phyloP scores from a whole-genome alignment of 2,329 filamentous ascomycete species.

The Dactylellina drechsleri region DNA sequence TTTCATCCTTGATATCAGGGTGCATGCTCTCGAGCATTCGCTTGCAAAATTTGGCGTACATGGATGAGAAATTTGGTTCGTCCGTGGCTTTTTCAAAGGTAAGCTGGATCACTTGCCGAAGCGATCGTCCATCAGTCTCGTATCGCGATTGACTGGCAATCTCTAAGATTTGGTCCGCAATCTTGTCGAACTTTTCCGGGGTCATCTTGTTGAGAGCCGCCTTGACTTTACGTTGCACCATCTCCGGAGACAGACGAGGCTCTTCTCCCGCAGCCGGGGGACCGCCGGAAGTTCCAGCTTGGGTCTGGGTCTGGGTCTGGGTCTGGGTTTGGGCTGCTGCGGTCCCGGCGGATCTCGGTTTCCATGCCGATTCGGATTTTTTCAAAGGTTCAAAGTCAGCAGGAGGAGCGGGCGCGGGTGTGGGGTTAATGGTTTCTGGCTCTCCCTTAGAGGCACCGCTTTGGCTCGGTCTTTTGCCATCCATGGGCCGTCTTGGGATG shows the following conservation, averaged over 20 bases:
- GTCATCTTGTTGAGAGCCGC: constrained; percentile 99
- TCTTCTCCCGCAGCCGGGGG: constrained; percentile 63
- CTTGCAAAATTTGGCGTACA: constrained; percentile 99
- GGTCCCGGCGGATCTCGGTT: constrained; percentile 75
- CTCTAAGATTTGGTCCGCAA: constrained; percentile 88
- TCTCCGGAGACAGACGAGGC: constrained; percentile 79
- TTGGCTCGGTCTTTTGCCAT: constrained; percentile 65
- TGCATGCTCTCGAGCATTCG: constrained; percentile 97
- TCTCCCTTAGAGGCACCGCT: constrained; percentile 64
- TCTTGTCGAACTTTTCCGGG: constrained; percentile 97
- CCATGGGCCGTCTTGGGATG: constrained; percentile 63
- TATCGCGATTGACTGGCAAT: constrained; percentile 97
- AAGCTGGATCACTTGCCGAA: constrained; percentile 97
- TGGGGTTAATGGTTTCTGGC: constrained; percentile 74
- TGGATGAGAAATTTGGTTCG: constrained; percentile 96
- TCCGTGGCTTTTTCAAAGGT: constrained; percentile 99
- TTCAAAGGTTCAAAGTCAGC: constrained; percentile 86
- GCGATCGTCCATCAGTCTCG: constrained; percentile 89
- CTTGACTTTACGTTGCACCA: constrained; percentile 99
- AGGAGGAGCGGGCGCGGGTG: constrained; percentile 88
- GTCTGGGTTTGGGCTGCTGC: constrained; percentile 60
- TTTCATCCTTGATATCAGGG: constrained; percentile 92
- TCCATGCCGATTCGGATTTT: constrained; percentile 82
- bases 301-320: constrained; percentile 61
- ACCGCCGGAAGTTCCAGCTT: background rate